phyloP scores from a whole-genome alignment of 75 land plant species.

The Selaginella tamariscina region DNA sequence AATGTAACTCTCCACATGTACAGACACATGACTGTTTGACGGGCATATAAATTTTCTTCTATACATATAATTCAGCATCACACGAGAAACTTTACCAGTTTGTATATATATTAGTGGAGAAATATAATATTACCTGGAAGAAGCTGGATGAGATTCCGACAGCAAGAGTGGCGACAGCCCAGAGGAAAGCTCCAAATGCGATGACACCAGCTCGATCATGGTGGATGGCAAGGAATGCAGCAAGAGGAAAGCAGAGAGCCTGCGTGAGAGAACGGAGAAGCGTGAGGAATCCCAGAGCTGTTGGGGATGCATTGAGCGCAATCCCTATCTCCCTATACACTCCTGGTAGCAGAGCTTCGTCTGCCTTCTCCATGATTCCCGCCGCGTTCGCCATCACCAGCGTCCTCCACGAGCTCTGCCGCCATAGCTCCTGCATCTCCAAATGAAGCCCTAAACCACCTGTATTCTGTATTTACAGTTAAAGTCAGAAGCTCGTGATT shows the following conservation, averaged over 20 bases:
- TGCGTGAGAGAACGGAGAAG: conserved; percentile 61
- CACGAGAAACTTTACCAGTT: too few relatives aligned
- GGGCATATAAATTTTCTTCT: too few relatives aligned
- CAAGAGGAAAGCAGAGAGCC: conserved; percentile 56
- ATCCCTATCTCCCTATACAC: conserved; percentile 48
- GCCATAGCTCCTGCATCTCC: too few relatives aligned
- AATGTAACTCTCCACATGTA: too few relatives aligned
- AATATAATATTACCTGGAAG: conserved; percentile 62
- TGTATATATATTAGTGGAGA: too few relatives aligned
- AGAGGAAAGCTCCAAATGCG: conserved; percentile 65
- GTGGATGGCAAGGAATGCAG: conserved; percentile 42
- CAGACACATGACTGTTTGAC: too few relatives aligned
- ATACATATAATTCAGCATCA: too few relatives aligned
- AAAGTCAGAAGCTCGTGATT: too few relatives aligned
- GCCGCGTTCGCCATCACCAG: conserved; percentile 24
- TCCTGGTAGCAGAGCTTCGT: conserved; percentile 28
- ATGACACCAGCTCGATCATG: conserved; percentile 57
- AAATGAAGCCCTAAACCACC: too few relatives aligned
- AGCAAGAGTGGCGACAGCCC: conserved; percentile 71
- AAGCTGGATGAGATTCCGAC: conserved; percentile 58
- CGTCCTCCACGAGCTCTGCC: too few relatives aligned
- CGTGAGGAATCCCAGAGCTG: conserved; percentile 59
- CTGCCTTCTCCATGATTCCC: conserved; percentile 31
- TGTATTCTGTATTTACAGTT: too few relatives aligned
- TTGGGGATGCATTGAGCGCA: conserved; percentile 49